phyloP scores from a whole-genome alignment of 331 rosid species.

The Cydonia oblonga region DNA sequence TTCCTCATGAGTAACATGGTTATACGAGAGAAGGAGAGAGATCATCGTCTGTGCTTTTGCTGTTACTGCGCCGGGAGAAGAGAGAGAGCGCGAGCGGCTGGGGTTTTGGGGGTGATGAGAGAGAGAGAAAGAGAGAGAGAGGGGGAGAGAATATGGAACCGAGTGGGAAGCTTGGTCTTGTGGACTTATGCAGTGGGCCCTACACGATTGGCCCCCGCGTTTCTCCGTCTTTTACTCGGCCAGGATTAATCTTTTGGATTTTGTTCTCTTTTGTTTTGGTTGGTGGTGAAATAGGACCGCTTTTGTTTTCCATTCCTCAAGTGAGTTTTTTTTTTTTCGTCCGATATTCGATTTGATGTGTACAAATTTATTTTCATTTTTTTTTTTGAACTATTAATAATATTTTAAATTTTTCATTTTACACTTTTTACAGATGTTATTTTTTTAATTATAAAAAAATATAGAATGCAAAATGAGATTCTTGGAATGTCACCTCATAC shows the following conservation, averaged over 20 bases:
- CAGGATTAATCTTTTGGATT: too few species aligned
- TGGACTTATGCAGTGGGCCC: slow-evolving; percentile 5
- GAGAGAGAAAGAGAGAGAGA: not conserved
- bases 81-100: not conserved
- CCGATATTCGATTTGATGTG: not conserved
- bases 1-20: not conserved
- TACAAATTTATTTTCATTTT: not conserved
- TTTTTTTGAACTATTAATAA: too few species aligned
- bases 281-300: not conserved
- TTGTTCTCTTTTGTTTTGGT: not conserved
- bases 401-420: too few species aligned
- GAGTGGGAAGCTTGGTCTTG: not conserved
- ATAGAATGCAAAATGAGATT: too few species aligned
- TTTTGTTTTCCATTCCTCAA: not conserved
- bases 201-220: slow-evolving; percentile 29
- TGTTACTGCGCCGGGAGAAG: not conserved
- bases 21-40: not conserved
- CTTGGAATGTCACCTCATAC: too few species aligned
- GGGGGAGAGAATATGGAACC: not conserved
- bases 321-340: not conserved
- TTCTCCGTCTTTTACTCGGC: slow-evolving; percentile 13
- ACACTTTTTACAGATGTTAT: too few species aligned
- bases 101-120: not conserved
- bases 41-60: not conserved
- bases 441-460: too few species aligned